These are phyloP conservation scores for Alternaria sp. DNA, from an alignment of 2,329 filamentous ascomycete species.

Conservation along the genomic window DNA sequence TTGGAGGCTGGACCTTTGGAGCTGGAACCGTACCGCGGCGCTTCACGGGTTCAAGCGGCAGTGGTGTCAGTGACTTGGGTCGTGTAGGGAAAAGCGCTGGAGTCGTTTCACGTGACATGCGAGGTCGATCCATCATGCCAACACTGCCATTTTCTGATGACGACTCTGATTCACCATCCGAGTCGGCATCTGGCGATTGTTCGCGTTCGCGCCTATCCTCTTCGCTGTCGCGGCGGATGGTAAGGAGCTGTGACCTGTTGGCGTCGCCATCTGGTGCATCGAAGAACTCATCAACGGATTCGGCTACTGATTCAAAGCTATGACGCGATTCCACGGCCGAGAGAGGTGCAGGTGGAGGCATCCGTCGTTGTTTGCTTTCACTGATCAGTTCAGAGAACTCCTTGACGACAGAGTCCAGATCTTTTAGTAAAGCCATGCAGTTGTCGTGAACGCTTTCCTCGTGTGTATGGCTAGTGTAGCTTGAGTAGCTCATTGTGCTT, in stretches of 20 bases:
- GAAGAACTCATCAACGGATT: conserved; percentile 87
- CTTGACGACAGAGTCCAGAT: conserved; percentile 82
- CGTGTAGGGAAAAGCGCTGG: conserved; percentile 74
- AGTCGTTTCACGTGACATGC: conserved; percentile 43
- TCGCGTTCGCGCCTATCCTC: conserved; percentile 58
- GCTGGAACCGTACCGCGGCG: conserved; percentile 76
- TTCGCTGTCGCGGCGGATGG: conserved; percentile 74
- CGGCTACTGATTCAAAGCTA: conserved; percentile 78
- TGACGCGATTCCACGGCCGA: conserved; percentile 58
- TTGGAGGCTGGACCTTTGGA: conserved; percentile 82
- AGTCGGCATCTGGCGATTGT: conserved; percentile 49
- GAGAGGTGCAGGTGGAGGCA: conserved; percentile 61
- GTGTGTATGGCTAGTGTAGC: conserved; percentile 58
- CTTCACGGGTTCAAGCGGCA: conserved; percentile 75
- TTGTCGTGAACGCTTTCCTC: conserved; percentile 80
- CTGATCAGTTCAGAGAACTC: conserved; percentile 82
- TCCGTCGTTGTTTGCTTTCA: conserved; percentile 80
- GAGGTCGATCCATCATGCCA: conserved; percentile 51
- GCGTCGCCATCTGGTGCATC: conserved; percentile 75
- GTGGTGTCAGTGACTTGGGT: conserved; percentile 77
- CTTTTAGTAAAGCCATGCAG: conserved; percentile 81
- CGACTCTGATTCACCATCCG: conserved; percentile 68
- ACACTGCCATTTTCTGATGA: conserved; percentile 66
- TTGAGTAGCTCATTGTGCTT: conserved; percentile 54
- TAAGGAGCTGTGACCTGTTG: conserved; percentile 70